Percentiles rank a stretch among this genome's conserved stretches.
These are phyloP conservation scores for Oxytropis ochrocephala DNA, from an alignment of 306 rosid species.

Conservation along the genomic window DNA sequence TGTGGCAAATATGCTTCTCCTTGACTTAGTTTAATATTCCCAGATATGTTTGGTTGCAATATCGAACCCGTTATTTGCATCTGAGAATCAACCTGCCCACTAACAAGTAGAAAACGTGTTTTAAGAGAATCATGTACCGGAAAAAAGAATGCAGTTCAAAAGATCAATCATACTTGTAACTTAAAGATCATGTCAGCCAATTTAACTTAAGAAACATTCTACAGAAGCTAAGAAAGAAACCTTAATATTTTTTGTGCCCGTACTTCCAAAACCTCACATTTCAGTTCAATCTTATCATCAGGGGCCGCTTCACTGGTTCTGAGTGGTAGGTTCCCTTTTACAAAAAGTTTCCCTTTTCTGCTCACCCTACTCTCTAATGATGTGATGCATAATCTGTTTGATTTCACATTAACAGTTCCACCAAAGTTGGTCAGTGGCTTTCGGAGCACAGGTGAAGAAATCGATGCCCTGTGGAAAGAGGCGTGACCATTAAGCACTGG, in stretches of 20 bases:
- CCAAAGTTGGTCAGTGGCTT: slow-evolving; percentile 85
- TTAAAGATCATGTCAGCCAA: not conserved
- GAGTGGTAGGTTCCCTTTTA: slow-evolving; percentile 93
- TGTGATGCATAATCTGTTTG: slow-evolving; percentile 83
- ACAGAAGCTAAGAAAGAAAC: slow-evolving; percentile 31
- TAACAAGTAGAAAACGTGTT: slow-evolving; percentile 29
- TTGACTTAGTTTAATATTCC: slow-evolving; percentile 76
- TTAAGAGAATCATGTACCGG: not conserved
- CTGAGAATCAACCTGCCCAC: slow-evolving; percentile 96
- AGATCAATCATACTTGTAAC: not conserved
- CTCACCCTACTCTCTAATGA: slow-evolving; percentile 87
- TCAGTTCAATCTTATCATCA: slow-evolving; percentile 78
- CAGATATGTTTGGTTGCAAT: slow-evolving; percentile 84
- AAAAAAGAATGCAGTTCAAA: not conserved
- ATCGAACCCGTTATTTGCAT: slow-evolving; percentile 93
- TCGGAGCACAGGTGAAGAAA: slow-evolving; percentile 83
- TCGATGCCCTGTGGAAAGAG: slow-evolving; percentile 85
- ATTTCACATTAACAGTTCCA: slow-evolving; percentile 82
- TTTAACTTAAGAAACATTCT: slow-evolving; percentile 9
- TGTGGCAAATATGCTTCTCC: slow-evolving; percentile 98
- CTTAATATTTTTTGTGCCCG: slow-evolving; percentile 77
- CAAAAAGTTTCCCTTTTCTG: slow-evolving; percentile 80
- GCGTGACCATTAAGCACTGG: slow-evolving; percentile 87
- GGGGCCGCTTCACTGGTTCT: slow-evolving; percentile 83
- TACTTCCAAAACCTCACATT: slow-evolving; percentile 88